Conservation (phyloP, 176 grass and related monocot species). For the Carex parvula region DNA sequence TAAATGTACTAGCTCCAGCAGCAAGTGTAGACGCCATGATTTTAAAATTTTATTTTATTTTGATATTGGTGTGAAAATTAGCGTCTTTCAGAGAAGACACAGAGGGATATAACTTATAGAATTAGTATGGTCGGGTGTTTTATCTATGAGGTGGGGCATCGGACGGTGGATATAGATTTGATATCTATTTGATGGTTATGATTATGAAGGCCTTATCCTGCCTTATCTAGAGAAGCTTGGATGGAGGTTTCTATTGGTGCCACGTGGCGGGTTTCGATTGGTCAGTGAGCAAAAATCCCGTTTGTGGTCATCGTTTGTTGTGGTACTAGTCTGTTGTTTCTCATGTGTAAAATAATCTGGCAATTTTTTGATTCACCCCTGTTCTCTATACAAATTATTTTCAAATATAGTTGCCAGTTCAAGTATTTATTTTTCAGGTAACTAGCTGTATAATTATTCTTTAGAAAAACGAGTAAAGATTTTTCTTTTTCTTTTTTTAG, state of each 20-base stretch:
- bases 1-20: conserved; percentile 72
- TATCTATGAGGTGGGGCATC: conserved; percentile 58
- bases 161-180: conserved; percentile 20
- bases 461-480: neutral
- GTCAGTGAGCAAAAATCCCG: neutral
- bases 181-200: conserved; percentile 79
- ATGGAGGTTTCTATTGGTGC: conserved; percentile 28
- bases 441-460: neutral
- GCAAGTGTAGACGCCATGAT: conserved; percentile 66
- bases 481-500: neutral
- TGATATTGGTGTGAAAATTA: too few relatives aligned
- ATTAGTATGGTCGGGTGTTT: conserved; percentile 12
- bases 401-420: neutral
- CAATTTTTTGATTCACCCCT: neutral
- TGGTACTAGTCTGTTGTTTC: neutral
- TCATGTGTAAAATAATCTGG: conserved; percentile 35
- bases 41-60: neutral
- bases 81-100: conserved; percentile 42
- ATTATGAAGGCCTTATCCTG: conserved; percentile 61
- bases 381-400: neutral
- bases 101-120: conserved; percentile 44
- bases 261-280: conserved; percentile 45
- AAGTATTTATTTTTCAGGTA: neutral
- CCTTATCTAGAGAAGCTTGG: conserved; percentile 50
- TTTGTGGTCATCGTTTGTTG: conserved; percentile 2